Percentiles rank a stretch among this genome's conserved stretches.
Conservation (phyloP, 2,329 filamentous ascomycete genomes). For the Hypoxylon sp. region DNA sequence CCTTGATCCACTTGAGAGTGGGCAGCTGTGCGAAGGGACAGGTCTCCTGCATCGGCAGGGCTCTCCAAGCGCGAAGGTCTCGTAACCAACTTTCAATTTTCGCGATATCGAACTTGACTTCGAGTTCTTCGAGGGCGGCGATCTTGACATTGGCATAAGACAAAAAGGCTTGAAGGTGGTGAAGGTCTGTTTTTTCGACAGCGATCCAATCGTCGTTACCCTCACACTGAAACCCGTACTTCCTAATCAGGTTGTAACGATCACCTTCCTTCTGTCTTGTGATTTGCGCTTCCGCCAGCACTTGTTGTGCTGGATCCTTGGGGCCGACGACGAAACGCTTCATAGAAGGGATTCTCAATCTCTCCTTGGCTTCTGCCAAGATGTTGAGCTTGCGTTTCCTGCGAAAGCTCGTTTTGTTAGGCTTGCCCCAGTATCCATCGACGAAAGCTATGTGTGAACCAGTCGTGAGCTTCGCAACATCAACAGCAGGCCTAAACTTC, state of each 20-base stretch:
- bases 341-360: slow-evolving; percentile 4
- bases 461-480: slow-evolving; percentile 35
- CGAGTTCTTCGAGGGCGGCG: slow-evolving; percentile 2
- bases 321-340: neutral
- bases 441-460: slow-evolving; percentile 2
- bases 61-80: slow-evolving; percentile 17
- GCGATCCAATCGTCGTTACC: slow-evolving; percentile 15
- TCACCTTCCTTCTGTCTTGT: slow-evolving; percentile 27
- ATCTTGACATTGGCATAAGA: slow-evolving; percentile 37
- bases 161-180: slow-evolving; percentile 24
- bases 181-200: slow-evolving; percentile 20
- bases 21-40: slow-evolving; percentile 34
- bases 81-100: slow-evolving; percentile 28
- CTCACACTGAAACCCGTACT: slow-evolving; percentile 19
- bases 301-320: slow-evolving; percentile 6
- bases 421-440: slow-evolving; percentile 33
- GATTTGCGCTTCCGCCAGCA: slow-evolving; percentile 26
- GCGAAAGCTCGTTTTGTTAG: neutral
- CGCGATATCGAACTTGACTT: slow-evolving; percentile 18
- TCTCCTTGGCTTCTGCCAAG: neutral
- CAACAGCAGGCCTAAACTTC: slow-evolving; percentile 34
- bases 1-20: slow-evolving; percentile 18
- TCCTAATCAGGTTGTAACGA: slow-evolving; percentile 11
- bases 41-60: neutral
- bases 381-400: neutral